Evolutionary conservation across 345 rosid species (phyloP).

Genomic region (Ricinus communis): DNA sequence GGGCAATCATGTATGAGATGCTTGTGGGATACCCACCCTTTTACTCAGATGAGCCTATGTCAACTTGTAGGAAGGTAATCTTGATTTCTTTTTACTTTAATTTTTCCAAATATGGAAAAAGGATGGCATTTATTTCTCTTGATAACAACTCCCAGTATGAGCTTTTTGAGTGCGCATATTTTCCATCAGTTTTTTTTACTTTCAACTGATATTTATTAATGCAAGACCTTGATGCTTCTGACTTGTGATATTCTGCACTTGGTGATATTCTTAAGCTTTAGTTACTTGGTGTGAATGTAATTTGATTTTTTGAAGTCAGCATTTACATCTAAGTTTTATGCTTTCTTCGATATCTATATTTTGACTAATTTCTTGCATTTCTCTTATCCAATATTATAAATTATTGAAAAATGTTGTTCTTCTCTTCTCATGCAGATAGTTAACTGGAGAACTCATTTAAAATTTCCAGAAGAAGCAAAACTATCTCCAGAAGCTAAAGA

Average conservation of each 20-base stretch:
- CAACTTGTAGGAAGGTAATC: conserved; percentile 94
- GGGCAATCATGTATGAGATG: conserved; percentile 99
- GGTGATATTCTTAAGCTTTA: not conserved
- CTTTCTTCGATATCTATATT: not conserved
- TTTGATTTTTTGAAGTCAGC: not conserved
- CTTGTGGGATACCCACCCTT: conserved; percentile 99
- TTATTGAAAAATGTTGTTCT: not conserved
- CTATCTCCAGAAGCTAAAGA: conserved; percentile 60
- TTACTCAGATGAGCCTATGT: conserved; percentile 98
- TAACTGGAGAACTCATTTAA: conserved; percentile 62
- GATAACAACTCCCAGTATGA: not conserved
- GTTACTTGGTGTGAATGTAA: not conserved
- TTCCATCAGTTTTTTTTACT: no score
- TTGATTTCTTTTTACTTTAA: not conserved
- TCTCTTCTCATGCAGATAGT: conserved; percentile 50
- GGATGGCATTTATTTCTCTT: not conserved
- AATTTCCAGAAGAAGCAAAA: conserved; percentile 65
- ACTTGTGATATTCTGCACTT: not conserved
- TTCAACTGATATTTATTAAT: not conserved
- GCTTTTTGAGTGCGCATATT: no score
- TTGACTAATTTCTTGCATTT: not conserved
- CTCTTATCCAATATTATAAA: conserved; percentile 5
- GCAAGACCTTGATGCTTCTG: not conserved
- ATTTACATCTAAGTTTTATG: not conserved
- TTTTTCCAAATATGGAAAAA: not conserved